Conservation (phyloP, 768 basidiomycete species). For the Coprinopsis cinerea region DNA sequence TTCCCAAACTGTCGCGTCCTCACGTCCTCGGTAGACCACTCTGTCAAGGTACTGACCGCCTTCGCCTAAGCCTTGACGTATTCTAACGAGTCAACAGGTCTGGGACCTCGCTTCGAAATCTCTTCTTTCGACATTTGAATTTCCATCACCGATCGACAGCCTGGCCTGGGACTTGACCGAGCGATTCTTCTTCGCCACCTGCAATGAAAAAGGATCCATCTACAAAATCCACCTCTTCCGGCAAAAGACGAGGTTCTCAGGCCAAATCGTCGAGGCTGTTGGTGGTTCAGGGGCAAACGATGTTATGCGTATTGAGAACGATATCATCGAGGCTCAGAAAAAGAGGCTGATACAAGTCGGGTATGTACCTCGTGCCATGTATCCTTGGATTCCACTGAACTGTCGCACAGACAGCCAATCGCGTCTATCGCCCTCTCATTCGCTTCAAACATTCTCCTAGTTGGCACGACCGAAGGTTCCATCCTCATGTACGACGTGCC, state of each 20-base stretch:
- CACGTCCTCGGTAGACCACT: slow-evolving; percentile 82
- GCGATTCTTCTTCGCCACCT: slow-evolving; percentile 84
- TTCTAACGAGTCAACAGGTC: slow-evolving; percentile 37
- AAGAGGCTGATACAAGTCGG: slow-evolving; percentile 66
- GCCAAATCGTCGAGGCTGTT: slow-evolving; percentile 54
- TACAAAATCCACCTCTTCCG: slow-evolving; percentile 78
- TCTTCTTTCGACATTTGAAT: slow-evolving; percentile 82
- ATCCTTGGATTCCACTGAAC: background rate
- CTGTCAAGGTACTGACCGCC: slow-evolving; percentile 65
- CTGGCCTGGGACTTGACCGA: slow-evolving; percentile 81
- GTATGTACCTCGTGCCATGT: slow-evolving; percentile 31
- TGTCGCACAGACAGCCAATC: slow-evolving; percentile 54
- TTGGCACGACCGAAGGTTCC: slow-evolving; percentile 67
- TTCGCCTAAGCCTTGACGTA: slow-evolving; percentile 7
- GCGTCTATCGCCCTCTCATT: slow-evolving; percentile 71
- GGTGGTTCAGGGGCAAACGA: slow-evolving; percentile 71
- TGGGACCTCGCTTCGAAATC: slow-evolving; percentile 76
- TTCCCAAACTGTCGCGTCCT: slow-evolving; percentile 76
- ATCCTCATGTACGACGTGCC: slow-evolving; percentile 83
- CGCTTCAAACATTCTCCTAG: slow-evolving; percentile 72
- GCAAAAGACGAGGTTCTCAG: slow-evolving; percentile 50
- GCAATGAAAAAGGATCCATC: slow-evolving; percentile 65
- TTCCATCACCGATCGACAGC: slow-evolving; percentile 67
- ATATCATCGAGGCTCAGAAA: slow-evolving; percentile 40
- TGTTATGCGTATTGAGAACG: slow-evolving; percentile 61